Conservation (phyloP, 139 green algal genomes). For the Chloropicon primus region DNA sequence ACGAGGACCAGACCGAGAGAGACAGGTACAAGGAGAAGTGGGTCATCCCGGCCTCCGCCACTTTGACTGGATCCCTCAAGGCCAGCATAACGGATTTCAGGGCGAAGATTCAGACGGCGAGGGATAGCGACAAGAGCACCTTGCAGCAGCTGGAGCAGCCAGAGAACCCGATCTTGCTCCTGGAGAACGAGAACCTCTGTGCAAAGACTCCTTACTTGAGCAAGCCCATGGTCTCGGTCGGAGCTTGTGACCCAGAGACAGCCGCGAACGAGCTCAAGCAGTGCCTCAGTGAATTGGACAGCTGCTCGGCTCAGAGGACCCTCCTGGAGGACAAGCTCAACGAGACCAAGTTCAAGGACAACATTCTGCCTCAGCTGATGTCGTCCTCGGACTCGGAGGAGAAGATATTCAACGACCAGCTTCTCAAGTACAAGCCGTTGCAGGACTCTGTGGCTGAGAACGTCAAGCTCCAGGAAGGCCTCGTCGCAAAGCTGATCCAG, state of each 20-base stretch:
- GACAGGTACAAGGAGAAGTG: not conserved
- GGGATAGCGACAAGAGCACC: not conserved
- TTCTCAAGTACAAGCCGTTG: conserved; percentile 75
- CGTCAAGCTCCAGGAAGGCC: conserved; percentile 34
- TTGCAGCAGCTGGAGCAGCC: not conserved
- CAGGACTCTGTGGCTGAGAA: conserved; percentile 44
- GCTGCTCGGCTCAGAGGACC: conserved; percentile 36
- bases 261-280: not conserved
- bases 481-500: conserved; percentile 26
- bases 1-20: conserved; percentile 29
- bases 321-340: conserved; percentile 75
- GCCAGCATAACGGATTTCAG: not conserved
- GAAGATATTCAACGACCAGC: conserved; percentile 54
- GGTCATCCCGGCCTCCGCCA: not conserved
- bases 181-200: not conserved
- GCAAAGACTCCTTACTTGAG: conserved; percentile 1
- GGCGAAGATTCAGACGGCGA: not conserved
- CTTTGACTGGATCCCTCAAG: not conserved
- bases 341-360: conserved; percentile 69
- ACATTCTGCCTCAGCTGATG: conserved; percentile 83
- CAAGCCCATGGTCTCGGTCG: conserved; percentile 15
- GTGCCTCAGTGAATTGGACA: conserved; percentile 19
- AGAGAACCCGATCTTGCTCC: not conserved
- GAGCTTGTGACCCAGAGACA: conserved; percentile 11
- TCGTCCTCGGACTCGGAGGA: conserved; percentile 25